phyloP scores from a whole-genome alignment of 208 protist species.

The Vickermania spadyakhi region DNA sequence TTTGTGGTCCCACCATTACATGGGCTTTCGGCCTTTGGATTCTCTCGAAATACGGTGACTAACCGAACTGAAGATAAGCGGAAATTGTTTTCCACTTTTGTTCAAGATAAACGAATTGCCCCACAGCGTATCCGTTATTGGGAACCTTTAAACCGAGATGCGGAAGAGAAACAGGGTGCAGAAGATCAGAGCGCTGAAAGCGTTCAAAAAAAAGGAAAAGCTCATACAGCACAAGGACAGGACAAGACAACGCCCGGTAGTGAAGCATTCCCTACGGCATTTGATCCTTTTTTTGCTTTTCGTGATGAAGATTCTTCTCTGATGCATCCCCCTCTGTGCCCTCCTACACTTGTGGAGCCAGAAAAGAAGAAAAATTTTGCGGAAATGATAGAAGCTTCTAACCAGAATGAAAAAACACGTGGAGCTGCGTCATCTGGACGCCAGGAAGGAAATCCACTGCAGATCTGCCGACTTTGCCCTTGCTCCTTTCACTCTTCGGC shows the following conservation, averaged over 20 bases:
- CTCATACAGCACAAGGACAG: neutral
- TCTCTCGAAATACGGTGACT: constrained; percentile 15
- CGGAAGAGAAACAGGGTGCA: neutral
- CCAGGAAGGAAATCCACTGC: no score
- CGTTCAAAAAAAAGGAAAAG: no score
- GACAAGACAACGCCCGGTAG: constrained; percentile 2
- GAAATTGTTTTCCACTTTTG: constrained; percentile 62
- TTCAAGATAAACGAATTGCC: constrained; percentile 68
- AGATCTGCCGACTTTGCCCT: no score
- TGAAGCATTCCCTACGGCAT: no score
- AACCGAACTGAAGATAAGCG: constrained; percentile 20
- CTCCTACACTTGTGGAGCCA: constrained; percentile 1
- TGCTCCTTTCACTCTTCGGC: constrained; percentile 41
- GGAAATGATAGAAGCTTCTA: constrained; percentile 43
- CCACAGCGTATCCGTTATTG: constrained; percentile 58
- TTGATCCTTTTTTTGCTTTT: neutral
- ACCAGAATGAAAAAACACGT: neutral
- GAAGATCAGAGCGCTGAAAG: constrained; percentile 2
- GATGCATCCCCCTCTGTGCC: constrained; percentile 36
- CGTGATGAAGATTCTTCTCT: constrained; percentile 37
- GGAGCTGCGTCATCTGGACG: no score
- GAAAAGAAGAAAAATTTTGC: constrained; percentile 15
- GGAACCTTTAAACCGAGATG: constrained; percentile 11
- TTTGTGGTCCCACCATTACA: no score
- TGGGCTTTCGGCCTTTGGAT: constrained; percentile 56